Percentiles rank a stretch among this genome's conserved stretches.
Evolutionary conservation across 805 yeast species (phyloP).

Genomic region (Wickerhamomyces sydowiorum): DNA sequence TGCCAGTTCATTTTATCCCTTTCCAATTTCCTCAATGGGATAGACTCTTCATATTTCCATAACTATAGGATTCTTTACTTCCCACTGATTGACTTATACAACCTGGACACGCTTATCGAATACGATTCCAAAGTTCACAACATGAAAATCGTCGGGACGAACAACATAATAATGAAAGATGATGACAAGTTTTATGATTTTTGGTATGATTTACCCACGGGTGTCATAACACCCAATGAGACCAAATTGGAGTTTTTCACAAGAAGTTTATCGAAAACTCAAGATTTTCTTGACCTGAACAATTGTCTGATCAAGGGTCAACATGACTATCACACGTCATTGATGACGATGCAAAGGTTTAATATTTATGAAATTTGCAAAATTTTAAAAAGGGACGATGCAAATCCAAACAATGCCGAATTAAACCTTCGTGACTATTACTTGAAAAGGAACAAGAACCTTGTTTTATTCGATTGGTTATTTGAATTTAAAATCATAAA

Average conservation of each 20-base stretch:
- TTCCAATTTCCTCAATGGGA: conserved; percentile 35
- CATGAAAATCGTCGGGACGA: conserved; percentile 56
- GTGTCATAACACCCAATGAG: conserved; percentile 21
- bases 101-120: conserved; percentile 39
- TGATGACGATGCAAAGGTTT: conserved; percentile 24
- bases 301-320: conserved; percentile 10
- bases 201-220: conserved; percentile 52
- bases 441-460: conserved; percentile 24
- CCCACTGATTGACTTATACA: conserved; percentile 59
- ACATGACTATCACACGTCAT: conserved; percentile 24
- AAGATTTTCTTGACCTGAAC: conserved; percentile 15
- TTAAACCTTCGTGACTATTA: conserved; percentile 26
- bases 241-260: conserved; percentile 8
- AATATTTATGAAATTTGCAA: conserved; percentile 27
- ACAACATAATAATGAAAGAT: conserved; percentile 57
- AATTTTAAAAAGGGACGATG: conserved; percentile 16
- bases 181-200: conserved; percentile 54
- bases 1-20: conserved; percentile 36
- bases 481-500: conserved; percentile 23
- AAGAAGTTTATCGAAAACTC: conserved; percentile 14
- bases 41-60: conserved; percentile 35
- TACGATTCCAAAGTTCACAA: conserved; percentile 9
- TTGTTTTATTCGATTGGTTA: conserved; percentile 26
- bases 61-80: conserved; percentile 37
- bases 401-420: conserved; percentile 7